These are phyloP conservation scores for Paxillus ammoniavirescens DNA, from an alignment of 768 basidiomycete genomes.

Conservation along the genomic window DNA sequence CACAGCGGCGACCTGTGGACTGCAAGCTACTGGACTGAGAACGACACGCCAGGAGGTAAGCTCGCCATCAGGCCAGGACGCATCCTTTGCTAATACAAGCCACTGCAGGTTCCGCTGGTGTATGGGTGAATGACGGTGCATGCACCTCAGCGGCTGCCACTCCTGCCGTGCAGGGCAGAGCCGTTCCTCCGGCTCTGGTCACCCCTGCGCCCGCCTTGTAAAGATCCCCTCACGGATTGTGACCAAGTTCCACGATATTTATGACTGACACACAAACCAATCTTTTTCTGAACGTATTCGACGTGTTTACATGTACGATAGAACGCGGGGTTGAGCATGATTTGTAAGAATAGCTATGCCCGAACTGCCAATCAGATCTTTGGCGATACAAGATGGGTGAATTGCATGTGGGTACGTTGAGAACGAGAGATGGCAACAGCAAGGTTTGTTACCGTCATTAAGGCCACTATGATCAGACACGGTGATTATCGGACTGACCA, in stretches of 20 bases:
- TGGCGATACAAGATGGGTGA: background rate
- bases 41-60: conserved; percentile 33
- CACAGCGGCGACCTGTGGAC: conserved; percentile 46
- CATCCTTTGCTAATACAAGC: background rate
- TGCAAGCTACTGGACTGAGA: conserved; percentile 44
- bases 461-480: background rate
- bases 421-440: background rate
- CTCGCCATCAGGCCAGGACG: background rate
- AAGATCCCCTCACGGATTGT: background rate
- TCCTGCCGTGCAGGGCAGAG: background rate
- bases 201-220: conserved; percentile 4
- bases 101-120: conserved; percentile 42
- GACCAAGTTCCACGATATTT: background rate
- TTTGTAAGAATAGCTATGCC: background rate
- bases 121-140: conserved; percentile 58
- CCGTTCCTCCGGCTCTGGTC: background rate
- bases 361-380: background rate
- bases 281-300: too few relatives aligned
- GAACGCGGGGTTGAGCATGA: background rate
- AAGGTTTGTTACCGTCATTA: background rate
- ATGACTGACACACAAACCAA: background rate
- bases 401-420: background rate
- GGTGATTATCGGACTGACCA: background rate
- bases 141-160: conserved; percentile 31
- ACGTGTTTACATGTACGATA: too few relatives aligned